Base-by-base conservation (phyloP, 1,284 basidiomycete species). In the Ganoderma lingzhi region DNA sequence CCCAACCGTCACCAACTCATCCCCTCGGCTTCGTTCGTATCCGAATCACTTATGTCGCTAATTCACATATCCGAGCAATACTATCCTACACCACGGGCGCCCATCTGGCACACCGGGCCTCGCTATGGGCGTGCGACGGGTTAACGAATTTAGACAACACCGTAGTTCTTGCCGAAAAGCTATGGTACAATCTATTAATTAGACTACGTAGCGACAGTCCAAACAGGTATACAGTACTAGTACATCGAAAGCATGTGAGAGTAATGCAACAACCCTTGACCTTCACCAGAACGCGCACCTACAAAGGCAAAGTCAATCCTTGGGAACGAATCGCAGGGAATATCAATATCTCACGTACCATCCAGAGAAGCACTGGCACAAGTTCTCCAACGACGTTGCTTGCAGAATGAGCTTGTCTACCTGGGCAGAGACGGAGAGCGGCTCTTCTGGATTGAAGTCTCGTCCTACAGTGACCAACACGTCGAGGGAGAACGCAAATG, bases 301-400 rank as follows among this genome's bases (percentile, higher is more conserved):
- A 66, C 12, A 10, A 3, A 23, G 17, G 44, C 10, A 8, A 19
- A n/a, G 64, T 70, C 5, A 70, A 62, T 59, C n/a, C 32, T 28
- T 30, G 14, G 3, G 39, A 44, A 28, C 14, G 15, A 2, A n/a
- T 35, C 23, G 28, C 10, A 17, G 15, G 48, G 39, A 2, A 55
- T 17, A 30, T 37, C 23, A 2, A 55, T 17, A 30, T 37, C 23
- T 28, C 59, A 76, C 84, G 71, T 80, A 95, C 97, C 96, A 98
- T 80, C 96, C 96, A 71, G 96, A 95, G 84, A 98, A 99, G 76
- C 95, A 96, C 78, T 97, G 96, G 80, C 96, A 97, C 2, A 98
- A 88, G 79, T 98, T 97, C 81, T 98, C 96, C 60, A 97, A 84
- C 14, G 93, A 92, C 6, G 94, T 97, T 8, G 96, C 95, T 80